Percentiles rank a stretch among this genome's conserved stretches.
Evolutionary conservation across 2,329 filamentous ascomycete species (phyloP).

Genomic region (Cladosporium phlei): DNA sequence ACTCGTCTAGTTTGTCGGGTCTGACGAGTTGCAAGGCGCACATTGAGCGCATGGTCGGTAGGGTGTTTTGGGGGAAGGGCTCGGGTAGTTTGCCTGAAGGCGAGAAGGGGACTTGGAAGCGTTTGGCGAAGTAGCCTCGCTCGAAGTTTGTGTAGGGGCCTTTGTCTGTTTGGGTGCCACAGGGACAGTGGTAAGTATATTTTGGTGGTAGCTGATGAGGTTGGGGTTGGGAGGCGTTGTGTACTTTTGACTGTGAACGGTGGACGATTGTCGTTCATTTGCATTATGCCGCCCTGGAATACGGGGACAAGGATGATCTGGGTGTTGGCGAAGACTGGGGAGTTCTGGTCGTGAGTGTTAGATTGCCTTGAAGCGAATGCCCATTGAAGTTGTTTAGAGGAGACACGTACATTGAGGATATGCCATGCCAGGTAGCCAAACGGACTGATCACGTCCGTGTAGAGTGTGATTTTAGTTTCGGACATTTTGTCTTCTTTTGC

Average conservation of each 20-base stretch:
- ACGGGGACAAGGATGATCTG: constrained; percentile 50
- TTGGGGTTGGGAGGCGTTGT: constrained; percentile 12
- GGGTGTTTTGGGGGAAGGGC: constrained; percentile 51
- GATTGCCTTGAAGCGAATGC: too few species aligned
- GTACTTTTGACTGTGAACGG: constrained; percentile 55
- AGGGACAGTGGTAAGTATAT: too few species aligned
- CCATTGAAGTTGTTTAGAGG: not conserved
- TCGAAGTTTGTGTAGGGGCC: constrained; percentile 53
- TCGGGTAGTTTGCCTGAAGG: constrained; percentile 39
- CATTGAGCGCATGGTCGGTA: constrained; percentile 50
- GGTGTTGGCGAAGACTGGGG: constrained; percentile 50
- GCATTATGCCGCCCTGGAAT: constrained; percentile 57
- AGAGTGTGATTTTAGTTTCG: constrained; percentile 51
- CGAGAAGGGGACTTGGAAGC: constrained; percentile 52
- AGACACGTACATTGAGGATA: not conserved
- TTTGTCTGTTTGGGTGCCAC: constrained; percentile 49
- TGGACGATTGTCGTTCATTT: constrained; percentile 49
- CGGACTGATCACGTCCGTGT: constrained; percentile 56
- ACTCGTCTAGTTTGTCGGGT: constrained; percentile 39
- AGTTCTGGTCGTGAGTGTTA: constrained; percentile 40
- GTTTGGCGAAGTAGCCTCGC: constrained; percentile 49
- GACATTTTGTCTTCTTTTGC: constrained; percentile 35
- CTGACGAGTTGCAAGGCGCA: constrained; percentile 42
- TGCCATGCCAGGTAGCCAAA: constrained; percentile 55
- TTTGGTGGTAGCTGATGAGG: not conserved